Evolutionary conservation across 2,329 filamentous ascomycete species (phyloP), one percentile per base, ranked within the genome.

Genomic region (Mariannaea elegans): DNA sequence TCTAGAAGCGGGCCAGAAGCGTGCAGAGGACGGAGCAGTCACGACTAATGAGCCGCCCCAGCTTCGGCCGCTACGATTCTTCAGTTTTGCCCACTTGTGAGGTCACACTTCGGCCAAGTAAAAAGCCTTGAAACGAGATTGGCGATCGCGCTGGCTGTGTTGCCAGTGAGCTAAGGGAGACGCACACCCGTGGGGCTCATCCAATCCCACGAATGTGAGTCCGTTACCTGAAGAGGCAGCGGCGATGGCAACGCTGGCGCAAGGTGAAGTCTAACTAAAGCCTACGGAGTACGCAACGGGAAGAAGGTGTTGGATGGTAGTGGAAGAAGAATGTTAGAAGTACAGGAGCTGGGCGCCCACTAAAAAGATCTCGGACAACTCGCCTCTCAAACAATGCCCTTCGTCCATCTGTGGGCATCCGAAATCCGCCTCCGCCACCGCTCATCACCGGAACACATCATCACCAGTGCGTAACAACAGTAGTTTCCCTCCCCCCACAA

Each of bases 1-100:
- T 71, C 69, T 71, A 71, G 69, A 71, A 71, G 68, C 69, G 63
- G 59, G 56, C 69, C 69, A 71, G 69, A 71, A 71, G 69, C 61
- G 63, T 68, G 65, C 65, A 68, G 67, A 66, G 61, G 57, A 65
- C 63, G 61, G 63, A 67, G 68, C 55, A 27, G 31, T 59, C 54
- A 52, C 67, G 67, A 69, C 65, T 67, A 70, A 69, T 70, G 67
- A 66, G 63, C 64, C 65, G 63, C 61, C 65, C 61, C 65, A 68
- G 65, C 59, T 62, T 69, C 67, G 67, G 67, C 64, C 65, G 46
- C 67, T 69, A 68, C 67, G 67, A 70, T 56, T 65, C 38, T 7
- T 39, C 6, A 4, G 5, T 45, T 31, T 52, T 56, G 66, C 53
- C 44, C 51, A 61, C 51, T 27, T 54, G 62, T 63, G 62, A 63